These are phyloP conservation scores for Sedum album DNA, from an alignment of 164 flowering plant genomes.

Conservation along the genomic window DNA sequence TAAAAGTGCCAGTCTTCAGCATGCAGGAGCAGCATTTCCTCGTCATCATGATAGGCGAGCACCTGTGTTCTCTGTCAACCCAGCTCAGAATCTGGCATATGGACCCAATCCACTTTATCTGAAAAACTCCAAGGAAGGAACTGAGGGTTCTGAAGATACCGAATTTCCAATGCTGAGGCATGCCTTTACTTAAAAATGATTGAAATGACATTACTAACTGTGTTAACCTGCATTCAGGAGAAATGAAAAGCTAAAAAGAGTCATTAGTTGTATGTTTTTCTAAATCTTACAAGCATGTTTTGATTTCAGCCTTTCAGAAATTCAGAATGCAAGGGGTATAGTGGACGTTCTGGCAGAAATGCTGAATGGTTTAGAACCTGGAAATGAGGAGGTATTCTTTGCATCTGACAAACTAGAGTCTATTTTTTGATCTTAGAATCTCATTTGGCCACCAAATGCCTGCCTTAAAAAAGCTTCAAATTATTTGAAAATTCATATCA, in stretches of 20 bases:
- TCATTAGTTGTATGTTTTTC: no score
- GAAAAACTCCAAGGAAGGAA: constrained; percentile 33
- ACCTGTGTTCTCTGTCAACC: constrained; percentile 86
- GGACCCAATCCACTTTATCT: constrained; percentile 50
- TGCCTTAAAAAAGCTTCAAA: no score
- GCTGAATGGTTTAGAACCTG: constrained; percentile 87
- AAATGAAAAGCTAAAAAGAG: no score
- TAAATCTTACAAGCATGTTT: no score
- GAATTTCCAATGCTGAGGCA: constrained; percentile 89
- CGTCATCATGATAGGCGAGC: constrained; percentile 68
- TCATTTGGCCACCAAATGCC: neutral
- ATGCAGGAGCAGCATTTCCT: constrained; percentile 94
- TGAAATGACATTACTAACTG: neutral
- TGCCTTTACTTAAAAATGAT: neutral
- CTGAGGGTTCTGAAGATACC: constrained; percentile 63
- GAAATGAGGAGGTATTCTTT: constrained; percentile 48
- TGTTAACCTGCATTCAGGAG: no score
- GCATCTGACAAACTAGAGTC: neutral
- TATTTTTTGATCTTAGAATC: neutral
- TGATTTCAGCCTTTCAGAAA: constrained; percentile 63
- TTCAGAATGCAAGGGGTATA: constrained; percentile 93
- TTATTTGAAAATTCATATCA: neutral
- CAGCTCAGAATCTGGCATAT: constrained; percentile 71
- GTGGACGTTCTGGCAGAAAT: constrained; percentile 97
- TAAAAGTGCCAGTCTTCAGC: constrained; percentile 33